phyloP scores from a whole-genome alignment of 768 basidiomycete species.

The Russula ochroleuca region DNA sequence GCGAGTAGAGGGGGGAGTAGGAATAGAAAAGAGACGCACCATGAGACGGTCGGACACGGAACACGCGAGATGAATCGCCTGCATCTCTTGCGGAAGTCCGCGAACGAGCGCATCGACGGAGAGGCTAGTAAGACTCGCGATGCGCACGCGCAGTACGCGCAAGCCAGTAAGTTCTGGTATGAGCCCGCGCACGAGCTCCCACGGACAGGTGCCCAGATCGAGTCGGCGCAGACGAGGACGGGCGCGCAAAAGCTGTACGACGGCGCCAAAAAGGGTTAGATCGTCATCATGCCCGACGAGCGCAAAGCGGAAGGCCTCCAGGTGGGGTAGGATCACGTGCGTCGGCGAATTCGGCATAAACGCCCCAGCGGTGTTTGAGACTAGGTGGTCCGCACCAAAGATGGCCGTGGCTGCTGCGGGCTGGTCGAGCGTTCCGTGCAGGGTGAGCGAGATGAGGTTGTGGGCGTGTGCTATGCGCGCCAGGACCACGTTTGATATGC shows the following conservation, averaged over 20 bases:
- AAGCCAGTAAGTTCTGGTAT: slow-evolving; percentile 50
- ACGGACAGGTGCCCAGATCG: slow-evolving; percentile 62
- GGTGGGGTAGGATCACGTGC: slow-evolving; percentile 59
- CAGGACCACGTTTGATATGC: slow-evolving; percentile 60
- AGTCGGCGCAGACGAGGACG: slow-evolving; percentile 49
- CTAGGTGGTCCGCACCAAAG: slow-evolving; percentile 57
- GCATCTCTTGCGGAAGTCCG: slow-evolving; percentile 39
- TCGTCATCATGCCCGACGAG: slow-evolving; percentile 63
- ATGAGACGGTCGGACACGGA: slow-evolving; percentile 48
- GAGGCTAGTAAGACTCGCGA: slow-evolving; percentile 44
- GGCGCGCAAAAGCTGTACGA: slow-evolving; percentile 50
- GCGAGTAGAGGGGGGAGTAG: neutral
- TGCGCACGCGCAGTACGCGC: slow-evolving; percentile 54
- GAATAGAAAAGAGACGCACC: slow-evolving; percentile 35
- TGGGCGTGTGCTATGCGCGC: slow-evolving; percentile 60
- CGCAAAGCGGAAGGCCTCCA: slow-evolving; percentile 59
- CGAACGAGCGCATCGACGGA: slow-evolving; percentile 40
- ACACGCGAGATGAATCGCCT: slow-evolving; percentile 51
- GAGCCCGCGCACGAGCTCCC: slow-evolving; percentile 52
- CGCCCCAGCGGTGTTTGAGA: slow-evolving; percentile 38
- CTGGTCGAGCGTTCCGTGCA: slow-evolving; percentile 64
- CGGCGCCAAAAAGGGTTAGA: slow-evolving; percentile 46
- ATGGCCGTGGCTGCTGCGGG: slow-evolving; percentile 54
- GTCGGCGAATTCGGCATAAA: slow-evolving; percentile 1
- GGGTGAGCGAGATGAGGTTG: slow-evolving; percentile 55